Evolutionary conservation across 176 grass and related monocot genomes (phyloP).

Genomic region (Typha latifolia): DNA sequence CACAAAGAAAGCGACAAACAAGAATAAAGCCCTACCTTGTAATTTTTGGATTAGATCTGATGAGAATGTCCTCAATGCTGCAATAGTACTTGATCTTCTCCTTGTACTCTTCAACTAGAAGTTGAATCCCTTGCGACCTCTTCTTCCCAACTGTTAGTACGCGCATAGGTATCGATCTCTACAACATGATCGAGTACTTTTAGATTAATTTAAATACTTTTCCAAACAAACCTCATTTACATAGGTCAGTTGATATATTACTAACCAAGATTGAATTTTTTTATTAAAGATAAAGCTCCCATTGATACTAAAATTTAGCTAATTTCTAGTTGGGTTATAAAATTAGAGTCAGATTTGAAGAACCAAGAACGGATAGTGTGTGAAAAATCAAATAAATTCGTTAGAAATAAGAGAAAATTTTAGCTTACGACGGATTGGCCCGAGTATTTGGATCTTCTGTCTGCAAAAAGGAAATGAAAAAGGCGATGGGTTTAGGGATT

Average conservation of each 20-base stretch:
- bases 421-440: slow-evolving; percentile 63
- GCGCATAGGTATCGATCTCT: slow-evolving; percentile 74
- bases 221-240: not conserved
- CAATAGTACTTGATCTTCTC: slow-evolving; percentile 74
- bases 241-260: not conserved
- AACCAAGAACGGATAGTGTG: not conserved
- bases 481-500: not conserved
- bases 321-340: not conserved
- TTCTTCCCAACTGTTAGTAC: slow-evolving; percentile 77
- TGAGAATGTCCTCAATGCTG: slow-evolving; percentile 42
- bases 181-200: not conserved
- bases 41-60: slow-evolving; percentile 79
- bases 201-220: not conserved
- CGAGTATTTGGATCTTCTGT: slow-evolving; percentile 52
- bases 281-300: too few relatives aligned
- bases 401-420: not conserved
- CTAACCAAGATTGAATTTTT: too few relatives aligned
- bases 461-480: slow-evolving; percentile 21
- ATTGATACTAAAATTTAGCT: too few relatives aligned
- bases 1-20: not conserved
- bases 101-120: slow-evolving; percentile 78
- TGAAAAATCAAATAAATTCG: not conserved
- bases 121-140: slow-evolving; percentile 65
- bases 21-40: slow-evolving; percentile 39
- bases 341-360: not conserved